Conservation (phyloP, 768 basidiomycete genomes). For the Calocera cornea region DNA sequence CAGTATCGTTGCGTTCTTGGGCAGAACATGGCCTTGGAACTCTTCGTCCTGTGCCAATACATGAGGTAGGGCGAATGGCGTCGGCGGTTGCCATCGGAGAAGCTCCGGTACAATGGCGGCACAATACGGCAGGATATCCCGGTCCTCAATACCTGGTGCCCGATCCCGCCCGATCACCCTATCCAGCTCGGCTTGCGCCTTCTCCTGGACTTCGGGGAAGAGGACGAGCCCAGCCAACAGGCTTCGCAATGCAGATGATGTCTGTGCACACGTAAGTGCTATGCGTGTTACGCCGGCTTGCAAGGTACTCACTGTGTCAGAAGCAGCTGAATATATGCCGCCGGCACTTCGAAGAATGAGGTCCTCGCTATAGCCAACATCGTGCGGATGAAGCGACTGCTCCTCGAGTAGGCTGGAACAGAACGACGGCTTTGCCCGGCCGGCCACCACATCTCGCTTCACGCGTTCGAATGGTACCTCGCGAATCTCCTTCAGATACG, state of each 20-base stretch:
- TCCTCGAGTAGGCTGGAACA: background rate
- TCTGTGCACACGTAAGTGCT: background rate
- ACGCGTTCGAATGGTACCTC: background rate
- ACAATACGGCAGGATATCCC: conserved; percentile 15
- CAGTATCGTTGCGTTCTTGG: conserved; percentile 21
- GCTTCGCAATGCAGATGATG: background rate
- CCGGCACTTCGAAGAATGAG: background rate
- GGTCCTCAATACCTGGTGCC: conserved; percentile 16
- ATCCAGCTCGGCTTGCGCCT: conserved; percentile 18
- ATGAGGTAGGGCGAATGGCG: background rate
- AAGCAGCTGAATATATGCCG: background rate
- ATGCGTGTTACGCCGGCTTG: background rate
- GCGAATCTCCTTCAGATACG: background rate
- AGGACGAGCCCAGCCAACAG: background rate
- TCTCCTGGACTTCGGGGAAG: background rate
- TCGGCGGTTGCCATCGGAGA: conserved; percentile 17
- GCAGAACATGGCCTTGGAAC: conserved; percentile 26
- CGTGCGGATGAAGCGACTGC: background rate
- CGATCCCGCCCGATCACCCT: conserved; percentile 13
- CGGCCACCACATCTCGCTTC: background rate
- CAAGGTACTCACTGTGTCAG: background rate
- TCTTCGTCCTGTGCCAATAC: background rate
- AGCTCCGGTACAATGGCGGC: conserved; percentile 16
- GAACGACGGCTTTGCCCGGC: background rate
- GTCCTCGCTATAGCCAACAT: background rate